Percentiles rank a stretch among this genome's conserved stretches.
phyloP scores from a whole-genome alignment of 495 filamentous ascomycete species.

The Aspergillus heteromorphus region DNA sequence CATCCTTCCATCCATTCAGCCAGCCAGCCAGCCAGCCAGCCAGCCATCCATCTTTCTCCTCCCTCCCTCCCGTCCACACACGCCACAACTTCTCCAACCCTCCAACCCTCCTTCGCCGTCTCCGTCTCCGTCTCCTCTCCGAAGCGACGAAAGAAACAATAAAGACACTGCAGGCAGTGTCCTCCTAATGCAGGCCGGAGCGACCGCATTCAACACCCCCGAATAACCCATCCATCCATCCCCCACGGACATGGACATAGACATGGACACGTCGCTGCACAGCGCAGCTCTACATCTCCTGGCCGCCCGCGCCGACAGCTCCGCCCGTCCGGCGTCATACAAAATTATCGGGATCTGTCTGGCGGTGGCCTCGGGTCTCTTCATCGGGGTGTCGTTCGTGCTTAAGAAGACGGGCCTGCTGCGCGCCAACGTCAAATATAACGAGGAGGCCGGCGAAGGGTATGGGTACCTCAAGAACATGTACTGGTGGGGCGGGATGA shows the following conservation, averaged over 20 bases:
- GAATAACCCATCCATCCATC: background rate
- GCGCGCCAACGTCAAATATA: conserved; percentile 91
- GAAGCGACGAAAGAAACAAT: background rate
- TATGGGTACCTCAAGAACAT: conserved; percentile 97
- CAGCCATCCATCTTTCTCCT: background rate
- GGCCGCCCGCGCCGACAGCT: background rate
- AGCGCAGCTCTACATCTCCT: background rate
- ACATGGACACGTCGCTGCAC: background rate
- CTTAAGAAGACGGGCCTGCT: conserved; percentile 90
- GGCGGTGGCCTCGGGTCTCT: conserved; percentile 81
- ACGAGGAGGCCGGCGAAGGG: conserved; percentile 92
- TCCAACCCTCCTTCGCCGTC: background rate
- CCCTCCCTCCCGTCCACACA: background rate
- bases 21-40: too few relatives aligned
- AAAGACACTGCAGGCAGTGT: background rate
- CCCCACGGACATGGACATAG: background rate
- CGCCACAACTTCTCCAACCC: too few relatives aligned
- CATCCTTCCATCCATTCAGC: background rate
- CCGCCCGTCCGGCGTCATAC: conserved; percentile 54
- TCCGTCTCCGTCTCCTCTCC: background rate
- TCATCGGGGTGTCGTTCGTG: conserved; percentile 94
- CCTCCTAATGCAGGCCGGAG: background rate
- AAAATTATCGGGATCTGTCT: conserved; percentile 85
- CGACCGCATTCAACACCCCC: background rate
- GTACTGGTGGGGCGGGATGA: conserved; percentile 97